Conservation (phyloP, 129 eudicot species). For the Flaveria bidentis region DNA sequence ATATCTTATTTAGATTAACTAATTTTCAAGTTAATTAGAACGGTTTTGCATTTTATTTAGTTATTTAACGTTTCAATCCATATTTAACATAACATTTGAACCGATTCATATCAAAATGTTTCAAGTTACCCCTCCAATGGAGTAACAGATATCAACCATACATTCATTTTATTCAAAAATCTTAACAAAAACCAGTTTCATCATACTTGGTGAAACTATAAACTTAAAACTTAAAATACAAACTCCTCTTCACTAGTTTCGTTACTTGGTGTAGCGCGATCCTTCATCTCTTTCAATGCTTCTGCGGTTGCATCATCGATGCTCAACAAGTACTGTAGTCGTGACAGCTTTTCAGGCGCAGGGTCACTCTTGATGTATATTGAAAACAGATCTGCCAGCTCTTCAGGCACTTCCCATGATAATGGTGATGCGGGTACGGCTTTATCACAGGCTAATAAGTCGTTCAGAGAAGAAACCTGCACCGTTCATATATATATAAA, state of each 20-base stretch:
- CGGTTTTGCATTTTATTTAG: no score
- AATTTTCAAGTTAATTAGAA: no score
- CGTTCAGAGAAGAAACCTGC: constrained; percentile 84
- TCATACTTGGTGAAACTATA: not conserved
- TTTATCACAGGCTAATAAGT: constrained; percentile 92
- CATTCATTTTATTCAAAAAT: constrained; percentile 20
- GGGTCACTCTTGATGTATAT: constrained; percentile 65
- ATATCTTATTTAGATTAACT: no score
- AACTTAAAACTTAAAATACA: constrained; percentile 46
- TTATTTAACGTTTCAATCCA: no score
- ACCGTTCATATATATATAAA: not conserved
- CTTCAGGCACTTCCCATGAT: constrained; percentile 88
- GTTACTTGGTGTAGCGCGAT: constrained; percentile 42
- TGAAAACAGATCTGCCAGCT: constrained; percentile 65
- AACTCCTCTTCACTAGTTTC: constrained; percentile 69
- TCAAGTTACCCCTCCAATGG: not conserved
- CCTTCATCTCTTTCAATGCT: constrained; percentile 57
- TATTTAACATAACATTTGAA: no score
- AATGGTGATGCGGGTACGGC: constrained; percentile 81
- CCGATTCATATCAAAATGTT: not conserved
- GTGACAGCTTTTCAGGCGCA: constrained; percentile 58
- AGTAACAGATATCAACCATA: constrained; percentile 13
- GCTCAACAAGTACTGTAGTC: constrained; percentile 71
- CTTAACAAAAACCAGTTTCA: constrained; percentile 23
- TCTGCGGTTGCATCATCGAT: constrained; percentile 78